A percentile compares a stretch with the other conserved stretches of the same genome.
Conservation (phyloP, 257 asterid genomes). For the Lycium barbarum region DNA sequence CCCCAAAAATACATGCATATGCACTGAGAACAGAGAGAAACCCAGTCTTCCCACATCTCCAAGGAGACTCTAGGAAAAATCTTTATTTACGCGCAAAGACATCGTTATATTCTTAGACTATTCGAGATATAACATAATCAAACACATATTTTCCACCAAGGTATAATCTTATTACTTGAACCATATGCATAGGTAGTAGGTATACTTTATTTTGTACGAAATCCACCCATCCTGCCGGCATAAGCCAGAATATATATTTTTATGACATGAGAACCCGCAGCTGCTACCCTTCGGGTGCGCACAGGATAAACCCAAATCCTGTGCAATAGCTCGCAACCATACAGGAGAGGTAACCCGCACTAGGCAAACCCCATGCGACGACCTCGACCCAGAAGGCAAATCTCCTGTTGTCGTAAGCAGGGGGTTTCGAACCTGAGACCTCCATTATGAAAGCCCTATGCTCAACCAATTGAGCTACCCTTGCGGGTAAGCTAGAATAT, state of each 20-base stretch:
- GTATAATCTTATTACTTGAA: neutral
- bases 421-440: too few species aligned
- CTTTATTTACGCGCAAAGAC: neutral
- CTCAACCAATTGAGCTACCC: too few species aligned
- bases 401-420: too few species aligned
- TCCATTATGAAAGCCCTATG: too few species aligned
- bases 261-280: too few species aligned
- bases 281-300: too few species aligned
- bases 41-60: neutral
- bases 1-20: neutral
- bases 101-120: neutral
- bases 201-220: neutral
- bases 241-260: neutral
- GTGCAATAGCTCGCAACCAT: too few species aligned
- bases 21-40: neutral
- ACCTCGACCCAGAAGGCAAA: too few species aligned
- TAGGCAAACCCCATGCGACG: too few species aligned
- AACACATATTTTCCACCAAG: neutral
- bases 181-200: neutral
- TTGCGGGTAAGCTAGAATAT: neutral
- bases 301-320: too few species aligned
- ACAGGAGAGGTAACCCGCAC: too few species aligned
- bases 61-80: neutral
- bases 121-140: neutral
- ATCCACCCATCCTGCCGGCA: neutral